These are phyloP conservation scores for Cordyceps fumosorosea DNA, from an alignment of 2,329 filamentous ascomycete species.

Conservation along the genomic window DNA sequence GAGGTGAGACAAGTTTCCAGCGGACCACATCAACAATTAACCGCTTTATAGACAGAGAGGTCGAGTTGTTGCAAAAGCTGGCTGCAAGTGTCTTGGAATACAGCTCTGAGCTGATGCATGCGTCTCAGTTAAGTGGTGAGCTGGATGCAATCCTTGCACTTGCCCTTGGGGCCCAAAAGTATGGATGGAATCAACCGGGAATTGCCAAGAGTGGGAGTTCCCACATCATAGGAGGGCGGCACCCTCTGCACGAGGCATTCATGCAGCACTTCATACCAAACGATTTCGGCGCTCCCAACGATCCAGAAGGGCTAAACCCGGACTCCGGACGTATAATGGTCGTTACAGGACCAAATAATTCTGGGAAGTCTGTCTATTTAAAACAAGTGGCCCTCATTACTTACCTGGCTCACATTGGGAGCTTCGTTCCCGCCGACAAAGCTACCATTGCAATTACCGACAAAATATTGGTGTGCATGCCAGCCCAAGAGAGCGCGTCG, in stretches of 20 bases:
- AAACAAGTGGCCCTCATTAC: conserved; percentile 89
- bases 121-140: conserved; percentile 79
- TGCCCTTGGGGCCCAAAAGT: conserved; percentile 66
- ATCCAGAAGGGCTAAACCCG: conserved; percentile 38
- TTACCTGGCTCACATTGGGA: conserved; percentile 87
- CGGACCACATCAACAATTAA: conserved; percentile 16
- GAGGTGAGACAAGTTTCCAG: conserved; percentile 43
- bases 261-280: conserved; percentile 80
- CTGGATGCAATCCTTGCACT: conserved; percentile 81
- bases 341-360: conserved; percentile 91
- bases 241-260: conserved; percentile 79
- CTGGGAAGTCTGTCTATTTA: conserved; percentile 91
- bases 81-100: conserved; percentile 63
- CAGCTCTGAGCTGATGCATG: conserved; percentile 56
- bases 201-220: conserved; percentile 67
- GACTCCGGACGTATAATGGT: conserved; percentile 49
- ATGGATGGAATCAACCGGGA: conserved; percentile 62
- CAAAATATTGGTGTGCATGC: conserved; percentile 81
- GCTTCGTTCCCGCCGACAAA: conserved; percentile 75
- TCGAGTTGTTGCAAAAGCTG: conserved; percentile 77
- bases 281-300: conserved; percentile 54
- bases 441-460: conserved; percentile 84
- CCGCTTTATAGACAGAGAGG: conserved; percentile 62
- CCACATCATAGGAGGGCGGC: conserved; percentile 69
- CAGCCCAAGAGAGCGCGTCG: conserved; percentile 60